phyloP scores from a whole-genome alignment of 768 basidiomycete species.

The Megacollybia marginata region DNA sequence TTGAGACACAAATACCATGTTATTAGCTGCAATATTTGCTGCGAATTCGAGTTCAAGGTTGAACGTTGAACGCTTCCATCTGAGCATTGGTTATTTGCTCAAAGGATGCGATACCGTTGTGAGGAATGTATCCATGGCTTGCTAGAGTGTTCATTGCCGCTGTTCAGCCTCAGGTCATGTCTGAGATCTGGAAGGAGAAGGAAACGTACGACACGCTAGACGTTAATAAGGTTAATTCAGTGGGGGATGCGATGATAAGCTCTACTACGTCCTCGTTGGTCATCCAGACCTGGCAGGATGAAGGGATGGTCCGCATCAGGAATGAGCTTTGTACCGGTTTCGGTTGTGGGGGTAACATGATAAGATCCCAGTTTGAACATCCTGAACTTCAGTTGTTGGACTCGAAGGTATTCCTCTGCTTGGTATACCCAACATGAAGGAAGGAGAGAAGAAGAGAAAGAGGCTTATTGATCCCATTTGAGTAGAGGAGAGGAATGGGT shows the following conservation, averaged over 20 bases:
- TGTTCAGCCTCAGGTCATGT: background rate
- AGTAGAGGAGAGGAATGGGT: too few species aligned
- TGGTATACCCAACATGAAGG: too few species aligned
- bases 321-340: conserved; percentile 4
- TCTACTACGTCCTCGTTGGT: conserved; percentile 4
- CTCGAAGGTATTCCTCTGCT: background rate
- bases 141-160: conserved; percentile 11
- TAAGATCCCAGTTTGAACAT: conserved; percentile 6
- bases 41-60: conserved; percentile 5
- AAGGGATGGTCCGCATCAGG: conserved; percentile 10
- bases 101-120: conserved; percentile 12
- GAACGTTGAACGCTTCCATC: conserved; percentile 14
- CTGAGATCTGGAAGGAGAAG: background rate
- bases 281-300: conserved; percentile 7
- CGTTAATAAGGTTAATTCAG: background rate
- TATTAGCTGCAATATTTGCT: conserved; percentile 8
- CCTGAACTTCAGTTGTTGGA: conserved; percentile 4
- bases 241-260: background rate
- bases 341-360: conserved; percentile 2
- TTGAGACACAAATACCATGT: too few species aligned
- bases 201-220: conserved; percentile 9
- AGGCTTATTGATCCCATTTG: too few species aligned
- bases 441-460: too few species aligned
- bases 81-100: conserved; percentile 8
- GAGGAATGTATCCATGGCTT: conserved; percentile 2